Evolutionary conservation across 1,284 basidiomycete species (phyloP).

Genomic region (Cryptococcus floricola): DNA sequence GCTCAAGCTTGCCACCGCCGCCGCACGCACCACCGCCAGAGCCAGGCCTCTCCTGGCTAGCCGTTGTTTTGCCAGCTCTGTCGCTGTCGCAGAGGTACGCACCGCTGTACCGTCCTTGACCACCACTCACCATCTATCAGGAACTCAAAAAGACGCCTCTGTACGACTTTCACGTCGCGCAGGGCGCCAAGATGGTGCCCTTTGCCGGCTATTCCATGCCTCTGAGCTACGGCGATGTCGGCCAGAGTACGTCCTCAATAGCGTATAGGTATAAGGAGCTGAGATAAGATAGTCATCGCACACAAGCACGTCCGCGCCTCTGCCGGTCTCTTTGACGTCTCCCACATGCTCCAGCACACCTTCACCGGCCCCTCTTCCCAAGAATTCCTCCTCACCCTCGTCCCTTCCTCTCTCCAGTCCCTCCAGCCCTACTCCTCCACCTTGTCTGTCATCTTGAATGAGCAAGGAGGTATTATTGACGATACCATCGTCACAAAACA

Average conservation of each 20-base stretch:
- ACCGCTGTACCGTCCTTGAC: background rate
- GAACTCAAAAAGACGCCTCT: slow-evolving; percentile 67
- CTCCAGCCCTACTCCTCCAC: slow-evolving; percentile 69
- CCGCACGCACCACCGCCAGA: slow-evolving; percentile 13
- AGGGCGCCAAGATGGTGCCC: slow-evolving; percentile 91
- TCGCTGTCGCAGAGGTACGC: slow-evolving; percentile 18
- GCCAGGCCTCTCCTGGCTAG: slow-evolving; percentile 7
- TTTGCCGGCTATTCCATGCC: slow-evolving; percentile 98
- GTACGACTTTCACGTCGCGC: slow-evolving; percentile 82
- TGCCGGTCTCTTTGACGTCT: slow-evolving; percentile 92
- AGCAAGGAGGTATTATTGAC: slow-evolving; percentile 89
- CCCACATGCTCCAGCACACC: slow-evolving; percentile 92
- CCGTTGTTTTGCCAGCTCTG: slow-evolving; percentile 15
- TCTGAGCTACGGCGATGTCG: slow-evolving; percentile 74
- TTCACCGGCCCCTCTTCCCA: slow-evolving; percentile 71
- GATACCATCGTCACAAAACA: slow-evolving; percentile 84
- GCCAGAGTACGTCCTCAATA: slow-evolving; percentile 61
- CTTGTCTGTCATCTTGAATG: slow-evolving; percentile 83
- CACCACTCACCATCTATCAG: background rate
- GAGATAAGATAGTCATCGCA: slow-evolving; percentile 63
- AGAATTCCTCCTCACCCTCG: slow-evolving; percentile 78
- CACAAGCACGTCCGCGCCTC: slow-evolving; percentile 83
- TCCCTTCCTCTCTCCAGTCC: slow-evolving; percentile 70
- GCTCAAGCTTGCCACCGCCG: background rate
- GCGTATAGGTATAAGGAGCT: background rate